Base-by-base conservation (phyloP, 2,329 filamentous ascomycete genomes). In the Emericellopsis atlantica region DNA sequence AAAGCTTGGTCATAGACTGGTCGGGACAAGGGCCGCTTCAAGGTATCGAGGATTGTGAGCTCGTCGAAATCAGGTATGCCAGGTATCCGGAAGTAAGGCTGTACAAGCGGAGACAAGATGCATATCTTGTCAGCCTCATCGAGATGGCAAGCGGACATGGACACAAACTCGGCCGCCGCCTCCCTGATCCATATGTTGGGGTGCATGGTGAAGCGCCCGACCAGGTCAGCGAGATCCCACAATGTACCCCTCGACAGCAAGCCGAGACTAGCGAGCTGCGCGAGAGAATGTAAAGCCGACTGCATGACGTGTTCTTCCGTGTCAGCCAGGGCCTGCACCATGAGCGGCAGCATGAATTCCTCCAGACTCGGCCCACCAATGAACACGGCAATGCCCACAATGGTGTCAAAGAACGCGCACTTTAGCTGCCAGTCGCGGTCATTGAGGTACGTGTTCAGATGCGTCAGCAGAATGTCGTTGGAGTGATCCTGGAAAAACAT, bases 391-490 rank as follows among this genome's bases (percentile, higher is more conserved):
- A 98, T 89, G 4, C 89, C 90, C 14, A 96, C 86, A 22, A 96
- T 87, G 0, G 88, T 86, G 54, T 95, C 89, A 53, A 98, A 95
- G 56, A 96, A 96, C 3, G 90, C 88, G 52, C 88, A 95, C 58
- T 95, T 95, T 26, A 98, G 66, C 57, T 87, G 87, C 92, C 92
- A 98, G 56, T 98, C 89, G 34, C 83, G 79, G 52, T 96, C 92
- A 49, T 98, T 98, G 8, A 98, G 65, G 52, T 98, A 98, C 0
- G 92, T 98, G 54, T 96, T 96, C 23, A 98, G 68, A 62, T 98
- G 92, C 26, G 88, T 94, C 18, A 98, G 67, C 14, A 98, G 80
- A n/a, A 98, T 86, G 54, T 98, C 92, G 56, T 93, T 95, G 1
- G 90, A 84, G 53, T 88, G 83, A n/a, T 81, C 74, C 45, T 84